phyloP scores from a whole-genome alignment of 2,329 filamentous ascomycete genomes.

The Colletotrichum cordylinicola region DNA sequence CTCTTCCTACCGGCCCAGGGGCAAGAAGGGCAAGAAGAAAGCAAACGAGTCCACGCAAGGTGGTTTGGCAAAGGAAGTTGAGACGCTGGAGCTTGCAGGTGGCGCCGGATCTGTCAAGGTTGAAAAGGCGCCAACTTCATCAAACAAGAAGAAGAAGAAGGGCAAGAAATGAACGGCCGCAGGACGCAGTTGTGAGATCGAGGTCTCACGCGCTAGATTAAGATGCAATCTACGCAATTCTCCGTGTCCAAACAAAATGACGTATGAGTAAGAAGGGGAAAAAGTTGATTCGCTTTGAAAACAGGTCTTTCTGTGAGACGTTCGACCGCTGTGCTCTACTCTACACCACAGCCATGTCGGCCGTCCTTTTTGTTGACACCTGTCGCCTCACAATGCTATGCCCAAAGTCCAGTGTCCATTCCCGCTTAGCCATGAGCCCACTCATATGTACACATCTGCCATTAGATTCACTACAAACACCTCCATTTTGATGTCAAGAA shows the following conservation, averaged over 20 bases:
- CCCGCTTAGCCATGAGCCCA: conserved; percentile 9
- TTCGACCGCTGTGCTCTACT: background rate
- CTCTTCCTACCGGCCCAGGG: conserved; percentile 87
- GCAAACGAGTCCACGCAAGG: conserved; percentile 83
- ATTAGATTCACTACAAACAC: background rate
- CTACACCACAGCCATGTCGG: background rate
- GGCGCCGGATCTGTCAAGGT: conserved; percentile 69
- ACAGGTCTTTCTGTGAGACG: background rate
- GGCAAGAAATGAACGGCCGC: conserved; percentile 55
- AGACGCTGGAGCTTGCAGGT: conserved; percentile 67
- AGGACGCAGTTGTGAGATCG: background rate
- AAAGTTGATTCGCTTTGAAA: background rate
- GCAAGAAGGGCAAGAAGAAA: conserved; percentile 89
- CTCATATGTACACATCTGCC: conserved; percentile 3
- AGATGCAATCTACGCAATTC: background rate
- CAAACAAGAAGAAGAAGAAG: conserved; percentile 58
- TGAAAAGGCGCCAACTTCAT: conserved; percentile 56
- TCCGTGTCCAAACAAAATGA: no score
- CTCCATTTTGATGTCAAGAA: background rate
- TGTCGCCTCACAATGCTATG: conserved; percentile 13
- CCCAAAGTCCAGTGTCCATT: conserved; percentile 13
- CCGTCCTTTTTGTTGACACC: background rate
- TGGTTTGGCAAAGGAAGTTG: conserved; percentile 78
- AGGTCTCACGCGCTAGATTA: background rate
- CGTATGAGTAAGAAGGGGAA: background rate